Evolutionary conservation across 306 rosid genomes (phyloP), one percentile per base, ranked within the genome.

Genomic region (Clitoria ternatea): DNA sequence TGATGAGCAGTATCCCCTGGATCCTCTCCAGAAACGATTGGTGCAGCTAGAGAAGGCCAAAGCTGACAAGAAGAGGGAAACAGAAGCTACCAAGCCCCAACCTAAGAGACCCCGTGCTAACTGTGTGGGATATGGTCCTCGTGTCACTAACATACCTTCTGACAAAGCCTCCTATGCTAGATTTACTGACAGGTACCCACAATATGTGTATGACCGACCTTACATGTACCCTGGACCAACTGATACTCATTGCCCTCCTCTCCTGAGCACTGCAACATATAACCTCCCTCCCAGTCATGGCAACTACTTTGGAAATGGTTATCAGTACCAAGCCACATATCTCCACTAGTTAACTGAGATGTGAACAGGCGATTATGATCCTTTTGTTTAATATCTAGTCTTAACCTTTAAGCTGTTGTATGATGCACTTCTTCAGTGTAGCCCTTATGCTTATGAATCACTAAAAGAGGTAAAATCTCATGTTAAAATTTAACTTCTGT

Each of bases 31-130:
- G 59, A 94, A 87, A 45, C 86, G 88, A 66, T 81, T 94, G 17
- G 1, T 79, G 59, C 95, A 79, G 71, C 81, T 94, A 37, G 98
- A 94, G 83, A 94, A 87, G 78, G 96, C 92, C 56, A 94, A 90
- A 75, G 97, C 98, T n/a, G 97, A 90, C 74, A 90, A 87, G 88
- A 94, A 90, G 79, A 83, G 96, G 76, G 97, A 80, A 74, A 86
- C 96, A 0, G 98, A 94, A 84, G 85, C 88, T 0, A 73, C 96
- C 42, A 94, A 89, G 73, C 98, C 98, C 79, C 98, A 90, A 77
- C 92, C 98, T 3, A 94, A 94, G 85, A 86, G 98, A 79, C 98
- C 98, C 57, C 95, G 98, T 0, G 98, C 96, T 5, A 90, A 87
- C 17, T 83, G 89, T 2, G 88, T 70, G 0, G 93, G 94, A 42